These are phyloP conservation scores for Penicillium manginii DNA, from an alignment of 495 filamentous ascomycete genomes.

Conservation along the genomic window DNA sequence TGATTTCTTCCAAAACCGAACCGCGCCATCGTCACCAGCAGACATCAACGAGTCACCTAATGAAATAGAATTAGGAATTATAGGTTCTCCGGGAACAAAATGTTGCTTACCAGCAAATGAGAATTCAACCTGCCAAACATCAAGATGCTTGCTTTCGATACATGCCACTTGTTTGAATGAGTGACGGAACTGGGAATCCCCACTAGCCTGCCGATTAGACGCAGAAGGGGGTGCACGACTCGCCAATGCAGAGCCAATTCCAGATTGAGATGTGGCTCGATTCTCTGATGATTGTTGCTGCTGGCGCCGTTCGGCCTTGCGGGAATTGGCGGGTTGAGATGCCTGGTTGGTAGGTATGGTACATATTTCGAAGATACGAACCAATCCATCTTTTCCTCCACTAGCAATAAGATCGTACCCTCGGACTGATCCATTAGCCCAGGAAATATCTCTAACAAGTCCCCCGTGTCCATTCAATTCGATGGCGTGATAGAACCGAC, in stretches of 20 bases:
- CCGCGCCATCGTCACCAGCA: conserved; percentile 51
- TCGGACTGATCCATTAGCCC: conserved; percentile 85
- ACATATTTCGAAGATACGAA: conserved; percentile 82
- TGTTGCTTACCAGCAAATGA: conserved; percentile 47
- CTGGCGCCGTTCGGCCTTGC: conserved; percentile 33
- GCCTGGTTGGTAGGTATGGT: conserved; percentile 45
- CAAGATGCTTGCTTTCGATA: conserved; percentile 52
- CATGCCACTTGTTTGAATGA: conserved; percentile 50
- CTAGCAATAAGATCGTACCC: conserved; percentile 91
- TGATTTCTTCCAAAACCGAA: conserved; percentile 56
- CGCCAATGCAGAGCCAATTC: conserved; percentile 55
- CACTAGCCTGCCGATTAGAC: conserved; percentile 36
- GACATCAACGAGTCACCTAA: conserved; percentile 54
- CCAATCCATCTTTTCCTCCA: conserved; percentile 85
- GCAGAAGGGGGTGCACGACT: conserved; percentile 38
- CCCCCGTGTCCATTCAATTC: conserved; percentile 70
- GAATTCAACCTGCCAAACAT: conserved; percentile 55
- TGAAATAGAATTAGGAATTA: conserved; percentile 10
- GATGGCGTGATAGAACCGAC: conserved; percentile 75
- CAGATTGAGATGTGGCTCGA: conserved; percentile 49
- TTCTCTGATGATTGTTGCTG: conserved; percentile 41
- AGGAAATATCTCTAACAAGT: conserved; percentile 87
- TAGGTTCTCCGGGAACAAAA: not conserved
- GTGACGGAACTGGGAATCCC: conserved; percentile 47
- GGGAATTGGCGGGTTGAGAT: conserved; percentile 33